A percentile compares a stretch with the other conserved stretches of the same genome.
These are phyloP conservation scores for Antarctomyces pellizariae DNA, from an alignment of 495 filamentous ascomycete genomes.

Conservation along the genomic window DNA sequence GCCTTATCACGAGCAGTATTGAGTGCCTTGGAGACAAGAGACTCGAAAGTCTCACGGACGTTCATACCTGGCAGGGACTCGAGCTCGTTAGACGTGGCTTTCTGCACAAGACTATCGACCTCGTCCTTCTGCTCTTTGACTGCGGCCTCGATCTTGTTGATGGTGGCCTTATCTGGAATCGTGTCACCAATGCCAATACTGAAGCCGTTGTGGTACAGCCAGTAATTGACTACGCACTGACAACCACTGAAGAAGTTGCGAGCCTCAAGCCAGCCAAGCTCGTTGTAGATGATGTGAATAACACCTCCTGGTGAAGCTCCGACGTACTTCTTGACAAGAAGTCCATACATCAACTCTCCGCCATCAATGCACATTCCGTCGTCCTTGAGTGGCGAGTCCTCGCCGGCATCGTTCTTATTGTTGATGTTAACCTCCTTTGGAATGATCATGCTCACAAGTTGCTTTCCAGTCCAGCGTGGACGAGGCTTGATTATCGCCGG, in stretches of 20 bases:
- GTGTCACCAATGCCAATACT: constrained; percentile 98
- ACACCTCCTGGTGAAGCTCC: constrained; percentile 72
- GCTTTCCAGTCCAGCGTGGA: constrained; percentile 96
- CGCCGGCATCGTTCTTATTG: constrained; percentile 27
- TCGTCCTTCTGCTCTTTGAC: constrained; percentile 60
- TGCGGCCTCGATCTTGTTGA: constrained; percentile 55
- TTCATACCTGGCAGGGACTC: constrained; percentile 93
- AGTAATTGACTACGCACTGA: constrained; percentile 85
- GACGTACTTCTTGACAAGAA: constrained; percentile 82
- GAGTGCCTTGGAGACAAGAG: constrained; percentile 74
- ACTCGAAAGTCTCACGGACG: constrained; percentile 92
- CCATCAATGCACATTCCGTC: constrained; percentile 62
- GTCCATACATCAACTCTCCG: constrained; percentile 74
- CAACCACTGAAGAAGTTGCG: constrained; percentile 89
- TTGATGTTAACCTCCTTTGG: constrained; percentile 70
- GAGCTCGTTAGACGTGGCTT: constrained; percentile 62
- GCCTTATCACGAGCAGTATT: constrained; percentile 93
- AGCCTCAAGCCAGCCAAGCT: constrained; percentile 61
- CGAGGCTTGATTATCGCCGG: constrained; percentile 81
- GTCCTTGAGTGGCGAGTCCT: constrained; percentile 44
- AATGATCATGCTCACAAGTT: constrained; percentile 83
- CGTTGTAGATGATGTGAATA: constrained; percentile 90
- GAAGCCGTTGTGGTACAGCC: constrained; percentile 94
- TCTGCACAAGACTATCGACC: constrained; percentile 44
- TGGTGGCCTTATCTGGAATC: constrained; percentile 67